Evolutionary conservation across 2,329 filamentous ascomycete genomes (phyloP).

Genomic region (Geosmithia putterillii): DNA sequence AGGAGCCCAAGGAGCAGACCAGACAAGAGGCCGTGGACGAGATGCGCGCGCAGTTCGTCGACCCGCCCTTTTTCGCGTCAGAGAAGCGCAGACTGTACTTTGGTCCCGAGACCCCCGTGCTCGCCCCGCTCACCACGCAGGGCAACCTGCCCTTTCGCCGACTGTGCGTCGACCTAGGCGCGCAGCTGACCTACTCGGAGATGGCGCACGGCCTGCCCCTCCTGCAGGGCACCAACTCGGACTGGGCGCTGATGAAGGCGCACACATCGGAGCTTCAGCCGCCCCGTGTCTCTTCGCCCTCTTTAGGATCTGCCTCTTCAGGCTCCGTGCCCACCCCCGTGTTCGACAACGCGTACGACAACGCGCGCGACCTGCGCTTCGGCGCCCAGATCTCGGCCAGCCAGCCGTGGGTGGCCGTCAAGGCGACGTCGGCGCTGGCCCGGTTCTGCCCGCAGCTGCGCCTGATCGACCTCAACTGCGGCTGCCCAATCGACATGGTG

Average conservation of each 20-base stretch:
- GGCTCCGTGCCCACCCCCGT: conserved; percentile 27
- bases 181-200: conserved; percentile 91
- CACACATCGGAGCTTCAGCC: conserved; percentile 71
- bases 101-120: conserved; percentile 77
- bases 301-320: conserved; percentile 5
- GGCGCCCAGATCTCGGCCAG: conserved; percentile 88
- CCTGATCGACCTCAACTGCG: conserved; percentile 90
- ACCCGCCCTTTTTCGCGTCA: conserved; percentile 77
- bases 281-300: conserved; percentile 47
- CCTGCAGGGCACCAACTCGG: conserved; percentile 76
- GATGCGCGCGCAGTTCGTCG: conserved; percentile 67
- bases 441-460: conserved; percentile 70
- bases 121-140: conserved; percentile 94
- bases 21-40: conserved; percentile 45
- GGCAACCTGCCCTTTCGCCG: conserved; percentile 91
- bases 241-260: conserved; percentile 92
- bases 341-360: conserved; percentile 62
- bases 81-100: conserved; percentile 95
- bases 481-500: conserved; percentile 91
- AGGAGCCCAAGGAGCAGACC: conserved; percentile 9
- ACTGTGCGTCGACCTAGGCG: conserved; percentile 78
- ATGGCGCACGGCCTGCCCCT: conserved; percentile 92
- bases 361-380: conserved; percentile 73
- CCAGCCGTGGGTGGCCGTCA: conserved; percentile 82
- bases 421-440: conserved; percentile 73